These are phyloP conservation scores for Coemansia nantahalensis DNA, from an alignment of 192 early-diverging fungal genomes.

Conservation along the genomic window DNA sequence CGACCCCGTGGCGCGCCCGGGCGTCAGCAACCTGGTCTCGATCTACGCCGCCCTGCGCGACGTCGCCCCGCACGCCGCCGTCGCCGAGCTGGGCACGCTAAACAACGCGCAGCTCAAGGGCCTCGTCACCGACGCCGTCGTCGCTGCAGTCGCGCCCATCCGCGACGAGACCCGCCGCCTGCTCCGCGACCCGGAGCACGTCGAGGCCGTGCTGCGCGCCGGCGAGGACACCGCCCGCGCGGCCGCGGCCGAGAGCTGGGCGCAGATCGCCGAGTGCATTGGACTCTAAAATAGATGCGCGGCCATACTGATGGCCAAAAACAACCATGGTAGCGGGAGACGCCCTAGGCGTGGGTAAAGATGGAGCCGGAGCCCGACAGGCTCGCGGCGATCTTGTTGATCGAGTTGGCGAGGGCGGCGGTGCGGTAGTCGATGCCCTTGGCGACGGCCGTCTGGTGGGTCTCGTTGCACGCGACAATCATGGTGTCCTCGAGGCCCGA, in stretches of 20 bases:
- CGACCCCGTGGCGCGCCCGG: slow-evolving; percentile 69
- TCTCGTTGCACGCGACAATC: slow-evolving; percentile 75
- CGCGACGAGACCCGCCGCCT: slow-evolving; percentile 61
- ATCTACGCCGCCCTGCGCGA: slow-evolving; percentile 65
- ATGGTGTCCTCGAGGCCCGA: slow-evolving; percentile 87
- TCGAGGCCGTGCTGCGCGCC: slow-evolving; percentile 60
- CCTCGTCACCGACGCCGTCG: slow-evolving; percentile 62
- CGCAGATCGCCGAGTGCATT: slow-evolving; percentile 24
- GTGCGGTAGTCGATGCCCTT: slow-evolving; percentile 73
- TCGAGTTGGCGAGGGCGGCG: slow-evolving; percentile 74
- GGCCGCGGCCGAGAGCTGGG: slow-evolving; percentile 59
- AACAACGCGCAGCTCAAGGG: slow-evolving; percentile 71
- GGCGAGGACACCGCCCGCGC: slow-evolving; percentile 65
- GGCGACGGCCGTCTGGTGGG: slow-evolving; percentile 62
- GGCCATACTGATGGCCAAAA: no score
- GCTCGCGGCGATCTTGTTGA: slow-evolving; percentile 77
- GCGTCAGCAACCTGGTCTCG: slow-evolving; percentile 77
- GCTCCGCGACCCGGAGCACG: slow-evolving; percentile 57
- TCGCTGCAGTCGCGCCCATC: slow-evolving; percentile 63
- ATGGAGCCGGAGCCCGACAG: slow-evolving; percentile 74
- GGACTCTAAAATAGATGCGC: no score
- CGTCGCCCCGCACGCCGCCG: slow-evolving; percentile 49
- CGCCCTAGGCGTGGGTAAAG: slow-evolving; percentile 59
- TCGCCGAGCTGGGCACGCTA: slow-evolving; percentile 38
- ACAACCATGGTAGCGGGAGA: no score